phyloP scores from a whole-genome alignment of 1,139 yeast genomes.

The Hyphopichia wangnamkhiaoensis region DNA sequence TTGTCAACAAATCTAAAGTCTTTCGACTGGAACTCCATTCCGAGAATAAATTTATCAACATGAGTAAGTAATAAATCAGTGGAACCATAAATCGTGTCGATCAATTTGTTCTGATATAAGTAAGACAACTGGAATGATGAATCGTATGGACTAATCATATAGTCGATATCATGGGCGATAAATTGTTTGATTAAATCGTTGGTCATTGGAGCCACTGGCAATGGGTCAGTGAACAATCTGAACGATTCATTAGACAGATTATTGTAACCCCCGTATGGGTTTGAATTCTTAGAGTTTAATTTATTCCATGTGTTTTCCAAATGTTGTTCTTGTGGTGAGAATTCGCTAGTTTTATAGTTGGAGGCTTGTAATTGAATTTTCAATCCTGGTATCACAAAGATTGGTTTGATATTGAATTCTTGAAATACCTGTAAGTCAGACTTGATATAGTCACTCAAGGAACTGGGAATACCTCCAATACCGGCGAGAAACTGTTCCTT shows the following conservation, averaged over 20 bases:
- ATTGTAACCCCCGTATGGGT: constrained; percentile 27
- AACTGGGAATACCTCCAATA: constrained; percentile 78
- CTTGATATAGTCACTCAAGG: constrained; percentile 58
- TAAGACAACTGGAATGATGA: constrained; percentile 83
- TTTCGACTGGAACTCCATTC: constrained; percentile 66
- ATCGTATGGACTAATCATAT: constrained; percentile 78
- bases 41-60: constrained; percentile 70
- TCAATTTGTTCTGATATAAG: constrained; percentile 51
- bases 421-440: constrained; percentile 64
- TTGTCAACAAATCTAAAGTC: constrained; percentile 70
- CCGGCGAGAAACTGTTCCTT: constrained; percentile 77
- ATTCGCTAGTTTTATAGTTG: constrained; percentile 37
- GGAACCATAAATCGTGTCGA: constrained; percentile 84
- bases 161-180: constrained; percentile 58
- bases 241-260: constrained; percentile 40
- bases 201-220: constrained; percentile 50
- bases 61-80: constrained; percentile 70
- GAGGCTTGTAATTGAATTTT: constrained; percentile 35
- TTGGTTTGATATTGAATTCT: constrained; percentile 66
- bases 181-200: constrained; percentile 61
- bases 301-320: constrained; percentile 50
- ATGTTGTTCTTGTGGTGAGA: constrained; percentile 48
- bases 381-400: constrained; percentile 72
- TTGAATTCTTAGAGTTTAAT: constrained; percentile 24
- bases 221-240: constrained; percentile 48